Base-by-base conservation (phyloP, 768 basidiomycete species). In the Porphyrellus cyaneotinctus region DNA sequence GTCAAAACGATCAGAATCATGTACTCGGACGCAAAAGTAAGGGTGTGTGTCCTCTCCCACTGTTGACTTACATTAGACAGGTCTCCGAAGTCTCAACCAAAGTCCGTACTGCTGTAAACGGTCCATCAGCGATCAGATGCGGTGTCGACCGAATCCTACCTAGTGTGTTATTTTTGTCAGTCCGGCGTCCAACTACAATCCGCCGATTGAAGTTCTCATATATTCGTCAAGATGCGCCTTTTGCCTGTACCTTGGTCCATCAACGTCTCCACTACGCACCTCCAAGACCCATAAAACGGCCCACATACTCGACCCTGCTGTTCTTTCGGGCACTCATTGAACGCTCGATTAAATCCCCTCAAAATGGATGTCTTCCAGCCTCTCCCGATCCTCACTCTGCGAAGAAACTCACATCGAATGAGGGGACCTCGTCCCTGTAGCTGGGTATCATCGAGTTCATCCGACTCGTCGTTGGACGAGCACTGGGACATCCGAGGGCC, bases 351-450 rank as follows among this genome's bases (percentile, higher is more conserved):
- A 12, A 39, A 28, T 28, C 22, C 3, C 56, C 31, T 46, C 6
- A 42, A 44, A 17, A 60, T 64, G 63, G 54, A 61, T 26, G 36
- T 49, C 43, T 37, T 55, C 17, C 46, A 42, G 2, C 41, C 53
- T 17, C 56, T 57, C 35, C 43, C 44, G 5, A 20, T 54, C 3
- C 44, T 56, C 17, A 22, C 24, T n/a, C 57, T 15, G 15, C 49
- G 56, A 43, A 64, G 18, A 26, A 49, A n/a, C n/a, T n/a, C 58
- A 13, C 33, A 44, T 28, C 61, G 60, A 46, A 51, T 69, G 15
- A 61, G 56, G 45, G 68, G 68, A 22, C 68, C 69, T 18, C 68
- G 68, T 44, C 69, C 68, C 26, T 60, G 49, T 41, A 68, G 67
- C 56, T 65, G 61, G 61, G 18, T 54, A 20, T 49, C 62, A 11